Percentiles rank a stretch among this genome's conserved stretches.
Evolutionary conservation across 345 rosid genomes (phyloP).

Genomic region (Melastoma malabathricum): DNA sequence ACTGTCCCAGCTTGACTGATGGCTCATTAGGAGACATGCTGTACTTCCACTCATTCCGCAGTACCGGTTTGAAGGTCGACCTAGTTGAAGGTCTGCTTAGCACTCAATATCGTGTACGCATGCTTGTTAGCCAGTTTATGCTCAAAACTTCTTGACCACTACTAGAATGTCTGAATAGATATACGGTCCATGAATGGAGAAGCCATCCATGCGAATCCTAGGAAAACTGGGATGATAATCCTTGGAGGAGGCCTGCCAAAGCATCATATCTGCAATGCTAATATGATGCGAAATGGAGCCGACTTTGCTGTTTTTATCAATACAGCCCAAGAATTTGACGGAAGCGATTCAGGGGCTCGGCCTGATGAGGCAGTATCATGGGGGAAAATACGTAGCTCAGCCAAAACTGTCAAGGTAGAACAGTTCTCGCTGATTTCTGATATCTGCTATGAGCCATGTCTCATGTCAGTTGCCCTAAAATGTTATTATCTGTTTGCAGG

Average conservation of each 20-base stretch:
- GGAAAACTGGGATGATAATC: slow-evolving; percentile 78
- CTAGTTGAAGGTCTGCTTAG: slow-evolving; percentile 49
- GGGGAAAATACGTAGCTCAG: slow-evolving; percentile 83
- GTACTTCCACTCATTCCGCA: slow-evolving; percentile 69
- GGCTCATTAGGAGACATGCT: slow-evolving; percentile 96
- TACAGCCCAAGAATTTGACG: slow-evolving; percentile 92
- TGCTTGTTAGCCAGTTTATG: not conserved
- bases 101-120: not conserved
- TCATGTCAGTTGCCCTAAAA: no score
- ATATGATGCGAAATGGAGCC: slow-evolving; percentile 93
- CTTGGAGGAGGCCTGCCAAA: slow-evolving; percentile 92
- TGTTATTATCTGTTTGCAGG: slow-evolving; percentile 24
- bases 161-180: slow-evolving; percentile 29
- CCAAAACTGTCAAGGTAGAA: slow-evolving; percentile 71
- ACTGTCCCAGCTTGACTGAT: slow-evolving; percentile 89
- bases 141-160: not conserved
- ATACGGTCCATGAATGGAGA: slow-evolving; percentile 70
- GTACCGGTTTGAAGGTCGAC: slow-evolving; percentile 49
- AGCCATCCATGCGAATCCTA: slow-evolving; percentile 70
- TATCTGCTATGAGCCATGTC: not conserved
- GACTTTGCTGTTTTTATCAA: slow-evolving; percentile 85
- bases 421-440: not conserved
- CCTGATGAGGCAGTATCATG: slow-evolving; percentile 96
- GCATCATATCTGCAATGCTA: slow-evolving; percentile 97
- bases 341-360: slow-evolving; percentile 92